A percentile compares a stretch with the other conserved stretches of the same genome.
Conservation (phyloP, 371 early-diverging fungal species). For the Chytridium lagenaria region DNA sequence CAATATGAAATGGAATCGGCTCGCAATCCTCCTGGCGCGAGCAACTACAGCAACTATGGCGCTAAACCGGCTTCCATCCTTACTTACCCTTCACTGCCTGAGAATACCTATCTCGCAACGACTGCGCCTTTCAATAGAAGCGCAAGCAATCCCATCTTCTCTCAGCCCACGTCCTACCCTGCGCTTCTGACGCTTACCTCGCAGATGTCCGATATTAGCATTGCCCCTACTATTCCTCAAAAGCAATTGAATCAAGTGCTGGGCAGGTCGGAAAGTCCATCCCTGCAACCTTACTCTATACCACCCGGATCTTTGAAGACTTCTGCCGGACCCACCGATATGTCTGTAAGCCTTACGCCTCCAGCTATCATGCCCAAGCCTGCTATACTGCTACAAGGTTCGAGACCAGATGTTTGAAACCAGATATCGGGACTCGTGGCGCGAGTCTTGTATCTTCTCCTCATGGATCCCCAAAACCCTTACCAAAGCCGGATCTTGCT, state of each 20-base stretch:
- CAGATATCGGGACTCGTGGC: neutral
- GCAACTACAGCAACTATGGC: neutral
- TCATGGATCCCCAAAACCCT: slow-evolving; percentile 23
- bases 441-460: slow-evolving; percentile 21
- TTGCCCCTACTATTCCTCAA: slow-evolving; percentile 21
- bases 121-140: slow-evolving; percentile 12
- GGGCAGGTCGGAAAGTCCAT: no score
- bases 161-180: slow-evolving; percentile 19
- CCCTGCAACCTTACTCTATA: no score
- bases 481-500: neutral
- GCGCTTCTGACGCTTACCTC: slow-evolving; percentile 22
- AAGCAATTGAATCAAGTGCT: slow-evolving; percentile 14
- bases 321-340: no score
- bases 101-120: neutral
- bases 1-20: slow-evolving; percentile 3
- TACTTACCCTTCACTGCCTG: neutral
- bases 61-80: neutral
- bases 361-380: slow-evolving; percentile 12
- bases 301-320: no score
- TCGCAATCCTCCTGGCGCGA: neutral
- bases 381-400: neutral
- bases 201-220: slow-evolving; percentile 8
- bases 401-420: slow-evolving; percentile 13
- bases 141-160: slow-evolving; percentile 2
- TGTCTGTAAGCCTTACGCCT: no score